Evolutionary conservation across 202 grass and related monocot genomes (phyloP), one percentile per base, ranked within the genome.

Genomic region (Carex arenaria): DNA sequence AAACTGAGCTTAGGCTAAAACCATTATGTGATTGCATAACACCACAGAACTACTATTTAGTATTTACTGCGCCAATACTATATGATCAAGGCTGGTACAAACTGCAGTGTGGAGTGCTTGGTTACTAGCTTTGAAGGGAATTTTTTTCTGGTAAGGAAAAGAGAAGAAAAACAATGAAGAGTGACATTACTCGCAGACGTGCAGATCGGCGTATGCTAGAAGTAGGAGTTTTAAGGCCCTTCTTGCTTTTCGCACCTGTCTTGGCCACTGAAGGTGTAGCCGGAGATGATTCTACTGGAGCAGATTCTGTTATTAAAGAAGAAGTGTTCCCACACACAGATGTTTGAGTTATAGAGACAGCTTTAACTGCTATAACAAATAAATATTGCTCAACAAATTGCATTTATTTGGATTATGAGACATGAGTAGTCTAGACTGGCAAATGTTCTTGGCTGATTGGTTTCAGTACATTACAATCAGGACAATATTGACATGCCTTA

Each of bases 261-360:
- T 68, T 69, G 10, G 22, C 23, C 26, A 69, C 23, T 60, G 73
- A 78, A 59, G 73, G 73, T 38, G 53, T 78, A 69, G 38, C 63
- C 68, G 63, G 62, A 69, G 80, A 30, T 53, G 80, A 56, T 68
- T 80, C 84, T 59, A 60, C 30, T 60, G 49, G 75, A 86, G 84
- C 61, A 31, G 84, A 51, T 72, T 67, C 62, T 4, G 9, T 85
- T 17, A 80, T 63, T 80, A 63, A 42, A 71, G 84, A 84, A 77
- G 6, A 73, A 18, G 73, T 36, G 47, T 52, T 63, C 36, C 53
- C 53, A 17, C 68, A 14, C 47, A 59, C 15, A 61, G 67, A 75
- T 63, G 54, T 62, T 73, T 71, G 54, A 11, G 19, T 84, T 49
- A 61, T 42, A 74, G 82, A 75, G 18, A 43, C 67, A 45, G 69